Conservation (phyloP, 1,284 basidiomycete species). For the Singerocomus rubriflavus region DNA sequence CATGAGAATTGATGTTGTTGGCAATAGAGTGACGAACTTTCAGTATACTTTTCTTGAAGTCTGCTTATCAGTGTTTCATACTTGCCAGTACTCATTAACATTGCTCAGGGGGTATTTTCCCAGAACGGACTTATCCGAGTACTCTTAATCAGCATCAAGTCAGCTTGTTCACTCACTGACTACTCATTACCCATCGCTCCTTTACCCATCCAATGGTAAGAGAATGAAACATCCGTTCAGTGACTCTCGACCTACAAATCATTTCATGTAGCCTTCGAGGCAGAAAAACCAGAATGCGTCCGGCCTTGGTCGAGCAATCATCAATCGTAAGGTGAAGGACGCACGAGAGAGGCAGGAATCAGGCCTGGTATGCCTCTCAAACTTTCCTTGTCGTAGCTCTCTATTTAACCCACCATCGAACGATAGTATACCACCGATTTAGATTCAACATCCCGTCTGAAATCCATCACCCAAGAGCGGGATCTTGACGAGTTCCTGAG, state of each 20-base stretch:
- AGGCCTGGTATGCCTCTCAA: constrained; percentile 57
- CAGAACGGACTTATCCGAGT: constrained; percentile 1
- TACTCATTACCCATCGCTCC: neutral
- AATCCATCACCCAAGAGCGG: constrained; percentile 94
- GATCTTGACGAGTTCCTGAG: constrained; percentile 97
- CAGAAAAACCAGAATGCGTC: constrained; percentile 55
- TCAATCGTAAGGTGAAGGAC: constrained; percentile 85
- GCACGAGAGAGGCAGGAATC: constrained; percentile 69
- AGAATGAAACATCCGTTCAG: neutral
- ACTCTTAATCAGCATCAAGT: constrained; percentile 18
- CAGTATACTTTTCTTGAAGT: neutral
- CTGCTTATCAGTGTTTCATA: neutral
- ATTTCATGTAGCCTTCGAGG: constrained; percentile 22
- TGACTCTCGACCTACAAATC: neutral
- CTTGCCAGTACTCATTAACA: neutral
- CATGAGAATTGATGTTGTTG: neutral
- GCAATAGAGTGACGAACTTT: neutral
- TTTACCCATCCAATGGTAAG: constrained; percentile 20
- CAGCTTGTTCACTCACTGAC: neutral
- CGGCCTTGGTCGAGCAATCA: constrained; percentile 88
- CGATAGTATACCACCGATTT: constrained; percentile 77
- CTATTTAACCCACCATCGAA: neutral
- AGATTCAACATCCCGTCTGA: constrained; percentile 67
- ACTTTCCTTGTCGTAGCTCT: neutral
- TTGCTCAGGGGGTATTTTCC: constrained; percentile 18